A percentile compares a stretch with the other conserved stretches of the same genome.
phyloP scores from a whole-genome alignment of 208 protist genomes.

The Porcisia hertigi region DNA sequence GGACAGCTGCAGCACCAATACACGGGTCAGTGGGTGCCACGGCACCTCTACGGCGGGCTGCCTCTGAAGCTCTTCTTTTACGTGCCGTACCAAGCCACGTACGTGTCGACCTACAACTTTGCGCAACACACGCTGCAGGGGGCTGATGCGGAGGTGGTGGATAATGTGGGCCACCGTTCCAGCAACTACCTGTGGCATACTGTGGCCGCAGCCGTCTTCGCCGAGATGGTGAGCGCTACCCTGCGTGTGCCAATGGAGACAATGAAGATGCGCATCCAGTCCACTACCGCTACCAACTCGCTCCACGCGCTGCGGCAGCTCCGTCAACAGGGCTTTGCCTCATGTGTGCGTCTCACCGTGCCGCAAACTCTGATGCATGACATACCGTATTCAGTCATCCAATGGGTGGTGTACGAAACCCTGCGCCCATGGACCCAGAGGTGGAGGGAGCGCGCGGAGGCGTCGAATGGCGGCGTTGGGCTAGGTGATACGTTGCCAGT shows the following conservation, averaged over 20 bases:
- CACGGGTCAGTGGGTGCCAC: slow-evolving; percentile 56
- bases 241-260: slow-evolving; percentile 87
- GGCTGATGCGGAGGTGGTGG: not conserved
- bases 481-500: not conserved
- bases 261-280: slow-evolving; percentile 83
- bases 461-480: not conserved
- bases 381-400: slow-evolving; percentile 76
- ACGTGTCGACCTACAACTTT: slow-evolving; percentile 69
- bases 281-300: slow-evolving; percentile 45
- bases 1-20: slow-evolving; percentile 44
- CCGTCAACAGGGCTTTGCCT: slow-evolving; percentile 37
- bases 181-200: slow-evolving; percentile 39
- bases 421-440: slow-evolving; percentile 60
- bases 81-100: slow-evolving; percentile 76
- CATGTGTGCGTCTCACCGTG: slow-evolving; percentile 46
- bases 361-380: slow-evolving; percentile 82
- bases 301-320: slow-evolving; percentile 51
- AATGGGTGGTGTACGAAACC: slow-evolving; percentile 81
- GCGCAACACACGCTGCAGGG: slow-evolving; percentile 26
- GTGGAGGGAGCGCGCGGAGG: slow-evolving; percentile 12
- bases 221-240: slow-evolving; percentile 59
- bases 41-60: slow-evolving; percentile 74
- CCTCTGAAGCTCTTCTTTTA: slow-evolving; percentile 74
- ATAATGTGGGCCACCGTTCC: not conserved
- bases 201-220: slow-evolving; percentile 42